Percentiles rank a stretch among this genome's conserved stretches.
phyloP scores from a whole-genome alignment of 1,139 yeast genomes.

The Protomyces macrosporus region DNA sequence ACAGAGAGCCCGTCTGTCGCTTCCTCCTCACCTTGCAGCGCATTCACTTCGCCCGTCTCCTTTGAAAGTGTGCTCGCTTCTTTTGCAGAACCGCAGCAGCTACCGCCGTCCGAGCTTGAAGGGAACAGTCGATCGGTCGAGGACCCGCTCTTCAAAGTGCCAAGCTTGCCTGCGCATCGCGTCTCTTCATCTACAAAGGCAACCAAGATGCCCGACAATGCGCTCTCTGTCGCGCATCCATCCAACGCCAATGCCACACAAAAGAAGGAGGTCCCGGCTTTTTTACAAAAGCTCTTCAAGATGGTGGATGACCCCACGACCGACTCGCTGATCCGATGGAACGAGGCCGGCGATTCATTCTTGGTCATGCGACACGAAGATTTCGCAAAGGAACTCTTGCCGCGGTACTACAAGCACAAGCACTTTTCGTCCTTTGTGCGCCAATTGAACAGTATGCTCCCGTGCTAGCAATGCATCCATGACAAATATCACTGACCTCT shows the following conservation, averaged over 20 bases:
- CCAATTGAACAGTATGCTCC: slow-evolving; percentile 59
- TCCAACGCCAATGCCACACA: slow-evolving; percentile 1
- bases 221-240: neutral
- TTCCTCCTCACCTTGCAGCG: too few relatives aligned
- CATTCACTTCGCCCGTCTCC: too few relatives aligned
- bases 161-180: too few relatives aligned
- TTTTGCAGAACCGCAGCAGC: too few relatives aligned
- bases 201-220: neutral
- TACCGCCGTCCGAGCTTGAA: too few relatives aligned
- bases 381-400: slow-evolving; percentile 77
- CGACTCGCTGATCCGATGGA: slow-evolving; percentile 71
- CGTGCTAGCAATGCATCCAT: neutral
- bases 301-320: slow-evolving; percentile 84
- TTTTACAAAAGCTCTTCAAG: slow-evolving; percentile 34
- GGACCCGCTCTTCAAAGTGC: too few relatives aligned
- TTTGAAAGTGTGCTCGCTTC: too few relatives aligned
- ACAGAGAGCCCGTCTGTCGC: too few relatives aligned
- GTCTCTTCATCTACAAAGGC: too few relatives aligned
- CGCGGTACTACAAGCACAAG: slow-evolving; percentile 88
- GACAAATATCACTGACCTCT: neutral
- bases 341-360: slow-evolving; percentile 76
- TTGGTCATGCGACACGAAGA: slow-evolving; percentile 79
- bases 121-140: too few relatives aligned
- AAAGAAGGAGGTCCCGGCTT: slow-evolving; percentile 26
- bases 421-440: slow-evolving; percentile 93